A percentile compares a stretch with the other conserved stretches of the same genome.
phyloP scores from a whole-genome alignment of 805 yeast genomes.

The Candida stauntonica region DNA sequence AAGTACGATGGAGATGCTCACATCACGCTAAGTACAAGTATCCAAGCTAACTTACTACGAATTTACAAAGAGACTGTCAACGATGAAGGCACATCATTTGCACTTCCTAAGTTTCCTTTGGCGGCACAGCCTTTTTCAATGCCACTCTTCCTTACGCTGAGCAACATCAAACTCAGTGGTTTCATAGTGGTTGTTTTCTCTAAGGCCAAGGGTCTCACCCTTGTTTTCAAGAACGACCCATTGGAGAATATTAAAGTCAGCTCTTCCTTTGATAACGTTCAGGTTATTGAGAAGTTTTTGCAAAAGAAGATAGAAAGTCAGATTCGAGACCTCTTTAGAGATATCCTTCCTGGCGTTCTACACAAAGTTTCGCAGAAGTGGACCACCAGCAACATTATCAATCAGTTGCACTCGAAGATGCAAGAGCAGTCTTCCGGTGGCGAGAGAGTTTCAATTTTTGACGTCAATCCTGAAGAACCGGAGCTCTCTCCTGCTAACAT shows the following conservation, averaged over 20 bases:
- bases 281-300: constrained; percentile 75
- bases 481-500: constrained; percentile 62
- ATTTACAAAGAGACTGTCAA: constrained; percentile 41
- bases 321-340: constrained; percentile 75
- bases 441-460: constrained; percentile 39
- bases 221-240: constrained; percentile 88
- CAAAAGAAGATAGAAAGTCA: constrained; percentile 81
- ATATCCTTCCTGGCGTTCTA: constrained; percentile 74
- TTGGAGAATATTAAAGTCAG: constrained; percentile 76
- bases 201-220: constrained; percentile 75
- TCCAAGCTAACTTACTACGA: constrained; percentile 79
- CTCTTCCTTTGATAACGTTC: constrained; percentile 82
- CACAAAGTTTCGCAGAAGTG: constrained; percentile 72
- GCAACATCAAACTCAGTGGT: constrained; percentile 69
- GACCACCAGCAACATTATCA: constrained; percentile 37
- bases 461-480: constrained; percentile 54
- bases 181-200: constrained; percentile 82
- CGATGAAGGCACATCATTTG: constrained; percentile 41
- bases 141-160: constrained; percentile 71
- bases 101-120: constrained; percentile 61
- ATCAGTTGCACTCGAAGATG: constrained; percentile 24
- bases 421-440: constrained; percentile 20
- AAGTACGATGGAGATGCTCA: constrained; percentile 73
- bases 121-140: constrained; percentile 67
- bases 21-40: constrained; percentile 69